Evolutionary conservation across 805 yeast species (phyloP), one percentile per base, ranked within the genome.

Genomic region (Zygoascus bituminiphila): DNA sequence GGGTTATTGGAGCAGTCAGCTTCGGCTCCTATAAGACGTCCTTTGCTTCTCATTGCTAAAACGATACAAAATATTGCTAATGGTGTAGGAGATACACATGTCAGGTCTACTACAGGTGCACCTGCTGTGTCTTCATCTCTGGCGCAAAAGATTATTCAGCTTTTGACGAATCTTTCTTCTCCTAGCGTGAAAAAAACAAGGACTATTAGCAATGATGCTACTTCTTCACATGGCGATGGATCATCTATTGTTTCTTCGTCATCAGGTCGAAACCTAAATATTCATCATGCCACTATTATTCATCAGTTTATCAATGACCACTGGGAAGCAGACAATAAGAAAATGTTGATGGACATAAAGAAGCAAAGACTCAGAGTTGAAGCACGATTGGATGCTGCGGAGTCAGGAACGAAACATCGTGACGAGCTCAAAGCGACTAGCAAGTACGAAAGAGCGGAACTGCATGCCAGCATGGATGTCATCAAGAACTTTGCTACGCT

Each of bases 291-390:
- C 42, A 65, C 61, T 14, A 67, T 67, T 50, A 60, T 79, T 49
- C 84, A 79, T 55, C 62, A 68, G 33, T 75, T 70, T 51, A 57
- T 77, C 17, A 78, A 77, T 56, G 69, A 68, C n/a, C 69, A 77
- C 51, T 78, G 79, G 70, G 57, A 65, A 20, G 62, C 60, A 9
- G 60, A 69, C 5, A 57, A 58, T 38, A 61, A 55, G 26, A 49
- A 50, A 24, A 31, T 58, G 19, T 24, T 53, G 20, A 29, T 54
- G 46, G 57, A 56, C 8, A 56, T 51, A 39, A 41, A 59, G 24
- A 51, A 49, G 46, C 42, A 47, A 35, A 42, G 56, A 23, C 36
- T 58, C 24, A 29, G 33, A 29, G 31, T 33, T 4, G 23, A 41
- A 2, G 19, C 36, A 2, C 20, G 10, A 9, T 24, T 8, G 12